These are phyloP conservation scores for Fomitopsis palustris DNA, from an alignment of 1,284 basidiomycete genomes.

Conservation along the genomic window DNA sequence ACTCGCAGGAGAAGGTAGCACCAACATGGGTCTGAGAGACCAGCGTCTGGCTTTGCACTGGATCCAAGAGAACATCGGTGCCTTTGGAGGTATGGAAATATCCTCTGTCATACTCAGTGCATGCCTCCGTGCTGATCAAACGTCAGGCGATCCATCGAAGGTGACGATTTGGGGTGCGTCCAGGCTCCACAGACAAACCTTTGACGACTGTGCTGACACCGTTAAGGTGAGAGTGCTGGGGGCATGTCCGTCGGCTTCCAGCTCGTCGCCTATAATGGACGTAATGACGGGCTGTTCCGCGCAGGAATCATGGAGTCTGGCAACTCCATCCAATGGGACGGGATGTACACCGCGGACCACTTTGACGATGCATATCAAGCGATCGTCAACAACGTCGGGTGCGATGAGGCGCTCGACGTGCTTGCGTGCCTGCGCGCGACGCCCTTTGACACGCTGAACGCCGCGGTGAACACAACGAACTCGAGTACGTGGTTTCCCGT, in stretches of 20 bases:
- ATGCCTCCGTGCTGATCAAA: neutral
- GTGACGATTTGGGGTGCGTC: neutral
- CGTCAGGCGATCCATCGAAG: neutral
- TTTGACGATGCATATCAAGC: neutral
- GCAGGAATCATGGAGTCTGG: neutral
- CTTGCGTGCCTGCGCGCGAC: neutral
- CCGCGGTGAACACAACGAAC: constrained; percentile 1
- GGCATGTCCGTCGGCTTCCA: neutral
- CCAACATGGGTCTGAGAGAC: neutral
- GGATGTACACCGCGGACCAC: neutral
- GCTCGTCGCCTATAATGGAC: neutral
- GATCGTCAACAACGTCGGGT: neutral
- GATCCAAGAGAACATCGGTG: neutral
- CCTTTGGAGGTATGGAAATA: neutral
- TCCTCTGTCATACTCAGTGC: neutral
- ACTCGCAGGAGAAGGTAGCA: neutral
- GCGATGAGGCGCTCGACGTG: neutral
- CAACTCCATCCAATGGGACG: neutral
- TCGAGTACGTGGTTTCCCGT: neutral
- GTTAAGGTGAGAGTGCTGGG: neutral
- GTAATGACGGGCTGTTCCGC: neutral
- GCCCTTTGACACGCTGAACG: neutral
- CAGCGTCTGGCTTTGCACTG: neutral
- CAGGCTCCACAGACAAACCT: neutral
- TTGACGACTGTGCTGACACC: neutral